These are phyloP conservation scores for Massarina eburnea DNA, from an alignment of 2,329 filamentous ascomycete species.

Conservation along the genomic window DNA sequence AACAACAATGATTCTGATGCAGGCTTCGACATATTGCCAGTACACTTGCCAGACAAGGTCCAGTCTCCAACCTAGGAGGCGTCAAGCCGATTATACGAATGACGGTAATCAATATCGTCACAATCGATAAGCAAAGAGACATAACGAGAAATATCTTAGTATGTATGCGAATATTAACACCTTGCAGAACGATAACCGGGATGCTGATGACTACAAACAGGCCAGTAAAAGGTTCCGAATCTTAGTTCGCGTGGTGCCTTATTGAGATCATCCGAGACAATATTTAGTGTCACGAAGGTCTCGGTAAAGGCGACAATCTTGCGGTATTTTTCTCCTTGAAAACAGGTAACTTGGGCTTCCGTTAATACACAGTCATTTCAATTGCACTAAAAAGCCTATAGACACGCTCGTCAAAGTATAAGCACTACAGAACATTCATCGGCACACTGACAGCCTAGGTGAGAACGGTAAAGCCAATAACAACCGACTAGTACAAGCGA, in stretches of 20 bases:
- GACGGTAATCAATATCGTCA: background rate
- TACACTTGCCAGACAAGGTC: background rate
- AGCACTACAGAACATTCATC: background rate
- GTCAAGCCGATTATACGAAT: background rate
- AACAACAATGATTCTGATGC: background rate
- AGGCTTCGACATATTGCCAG: background rate
- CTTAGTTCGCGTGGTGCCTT: background rate
- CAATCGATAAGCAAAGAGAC: background rate
- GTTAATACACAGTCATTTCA: background rate
- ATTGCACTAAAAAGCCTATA: background rate
- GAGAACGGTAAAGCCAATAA: background rate
- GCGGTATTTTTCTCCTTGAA: background rate
- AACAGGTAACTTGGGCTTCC: background rate
- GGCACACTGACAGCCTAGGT: background rate
- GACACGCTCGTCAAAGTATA: background rate
- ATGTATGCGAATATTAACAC: background rate
- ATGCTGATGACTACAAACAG: background rate
- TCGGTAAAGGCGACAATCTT: background rate
- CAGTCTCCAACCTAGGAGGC: background rate
- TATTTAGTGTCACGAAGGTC: background rate
- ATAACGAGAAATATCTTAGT: background rate
- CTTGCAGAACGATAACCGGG: background rate
- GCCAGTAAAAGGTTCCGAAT: background rate
- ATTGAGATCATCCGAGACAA: background rate
- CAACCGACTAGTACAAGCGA: background rate